phyloP scores from a whole-genome alignment of 345 rosid genomes.

The Lepidium sativum region DNA sequence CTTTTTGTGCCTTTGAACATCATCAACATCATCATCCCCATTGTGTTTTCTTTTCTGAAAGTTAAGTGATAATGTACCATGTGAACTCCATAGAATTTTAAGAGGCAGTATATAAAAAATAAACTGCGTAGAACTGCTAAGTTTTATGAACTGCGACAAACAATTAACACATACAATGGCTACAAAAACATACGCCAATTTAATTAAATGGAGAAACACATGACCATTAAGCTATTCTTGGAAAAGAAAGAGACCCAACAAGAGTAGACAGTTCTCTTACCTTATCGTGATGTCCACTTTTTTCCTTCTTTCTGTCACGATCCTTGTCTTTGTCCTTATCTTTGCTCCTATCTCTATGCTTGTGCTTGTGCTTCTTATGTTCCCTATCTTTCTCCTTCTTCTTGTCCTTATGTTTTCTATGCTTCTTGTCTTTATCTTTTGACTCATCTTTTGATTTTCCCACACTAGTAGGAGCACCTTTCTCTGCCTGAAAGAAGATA shows the following conservation, averaged over 20 bases:
- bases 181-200: background rate
- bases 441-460: conserved; percentile 73
- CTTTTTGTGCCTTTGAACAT: conserved; percentile 70
- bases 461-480: conserved; percentile 64
- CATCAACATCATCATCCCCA: conserved; percentile 67
- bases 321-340: conserved; percentile 66
- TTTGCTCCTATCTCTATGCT: conserved; percentile 73
- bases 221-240: background rate
- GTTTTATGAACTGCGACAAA: background rate
- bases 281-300: conserved; percentile 70
- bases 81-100: background rate
- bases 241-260: conserved; percentile 1
- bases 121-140: background rate
- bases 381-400: conserved; percentile 78
- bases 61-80: background rate
- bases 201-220: background rate
- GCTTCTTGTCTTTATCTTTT: conserved; percentile 83
- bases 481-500: conserved; percentile 45
- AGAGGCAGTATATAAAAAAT: background rate
- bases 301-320: conserved; percentile 76
- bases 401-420: conserved; percentile 72
- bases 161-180: background rate
- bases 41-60: conserved; percentile 88
- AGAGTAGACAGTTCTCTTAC: conserved; percentile 31
- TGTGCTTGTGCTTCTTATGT: conserved; percentile 85